Evolutionary conservation across 768 basidiomycete species (phyloP), one percentile per base, ranked within the genome.

Genomic region (Terana coerulea): DNA sequence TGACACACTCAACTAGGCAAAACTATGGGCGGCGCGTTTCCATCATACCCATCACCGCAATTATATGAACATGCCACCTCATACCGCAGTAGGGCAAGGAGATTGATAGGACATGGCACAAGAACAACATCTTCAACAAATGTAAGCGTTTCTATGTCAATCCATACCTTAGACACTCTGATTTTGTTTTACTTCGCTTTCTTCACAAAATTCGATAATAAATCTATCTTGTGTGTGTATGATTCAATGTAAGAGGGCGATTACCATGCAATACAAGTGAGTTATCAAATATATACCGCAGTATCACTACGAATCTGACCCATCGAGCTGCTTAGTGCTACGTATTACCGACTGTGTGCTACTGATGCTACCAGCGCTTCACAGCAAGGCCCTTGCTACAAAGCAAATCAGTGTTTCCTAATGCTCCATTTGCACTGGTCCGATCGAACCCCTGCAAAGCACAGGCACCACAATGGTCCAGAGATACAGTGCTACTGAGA

Each of bases 1-100:
- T 69, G 8, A 48, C 56, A 5, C 62, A 55, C 30, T 21, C 39
- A 8, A 14, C 15, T 5, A 37, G 35, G 21, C 52, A 54, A 1
- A 25, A 52, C 11, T n/a, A n/a, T n/a, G n/a, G n/a, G 1, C 56
- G 57, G 2, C 49, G 63, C 42, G 59, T 61, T 7, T 55, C 56
- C 0, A 52, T 71, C 11, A 59, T 70, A 9, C 54, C 59, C 0
- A 26, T 63, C 3, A 60, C 53, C 5, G 24, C 61, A 5, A 64
- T 71, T 21, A 17, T 61, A 3, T 57, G 60, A 14, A 60, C 62
- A 12, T 68, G 67, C 43, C 69, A 71, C 52, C 53, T 71, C 1
- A 54, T 67, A 12, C 66, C 68, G 0, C 7, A 63, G 54, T 61
- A 53, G 57, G 49, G 55, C 2, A 35, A 26, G 31, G 2, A 30